Evolutionary conservation across 139 green algal genomes (phyloP).

Genomic region (Mesotaenium endlicherianum): DNA sequence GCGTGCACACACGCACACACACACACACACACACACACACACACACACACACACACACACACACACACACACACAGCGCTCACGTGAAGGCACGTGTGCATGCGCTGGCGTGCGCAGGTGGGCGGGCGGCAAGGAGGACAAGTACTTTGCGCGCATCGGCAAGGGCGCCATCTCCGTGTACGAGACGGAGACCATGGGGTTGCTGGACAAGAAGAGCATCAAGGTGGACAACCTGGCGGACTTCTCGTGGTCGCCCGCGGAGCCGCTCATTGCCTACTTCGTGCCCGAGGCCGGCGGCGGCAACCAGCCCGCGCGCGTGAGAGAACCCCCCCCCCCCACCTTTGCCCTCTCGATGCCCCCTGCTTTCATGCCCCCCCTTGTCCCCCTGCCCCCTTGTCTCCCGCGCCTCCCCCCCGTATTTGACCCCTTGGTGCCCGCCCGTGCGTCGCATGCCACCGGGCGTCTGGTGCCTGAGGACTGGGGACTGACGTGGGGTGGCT

Average conservation of each 20-base stretch:
- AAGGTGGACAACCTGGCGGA: constrained; percentile 85
- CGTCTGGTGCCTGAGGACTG: too few relatives aligned
- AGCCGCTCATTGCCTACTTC: constrained; percentile 83
- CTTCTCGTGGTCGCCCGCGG: constrained; percentile 87
- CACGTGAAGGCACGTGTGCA: too few relatives aligned
- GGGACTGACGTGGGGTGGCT: too few relatives aligned
- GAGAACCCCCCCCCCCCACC: background rate
- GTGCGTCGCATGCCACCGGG: too few relatives aligned
- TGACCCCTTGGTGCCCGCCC: too few relatives aligned
- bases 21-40: too few relatives aligned
- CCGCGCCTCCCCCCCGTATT: too few relatives aligned
- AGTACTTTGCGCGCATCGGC: constrained; percentile 83
- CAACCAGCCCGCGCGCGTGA: constrained; percentile 67
- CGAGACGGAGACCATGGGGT: constrained; percentile 57
- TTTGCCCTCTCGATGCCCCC: background rate
- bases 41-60: too few relatives aligned
- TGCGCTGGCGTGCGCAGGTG: constrained; percentile 69
- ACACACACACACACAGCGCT: too few relatives aligned
- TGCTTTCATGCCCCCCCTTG: background rate
- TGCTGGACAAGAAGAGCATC: constrained; percentile 91
- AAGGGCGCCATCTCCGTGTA: constrained; percentile 82
- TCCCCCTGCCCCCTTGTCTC: background rate
- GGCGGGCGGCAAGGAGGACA: constrained; percentile 72
- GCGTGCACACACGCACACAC: too few relatives aligned
- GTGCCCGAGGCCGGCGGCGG: constrained; percentile 73